Base-by-base conservation (phyloP, 805 yeast species). In the Yarrowia sp. region DNA sequence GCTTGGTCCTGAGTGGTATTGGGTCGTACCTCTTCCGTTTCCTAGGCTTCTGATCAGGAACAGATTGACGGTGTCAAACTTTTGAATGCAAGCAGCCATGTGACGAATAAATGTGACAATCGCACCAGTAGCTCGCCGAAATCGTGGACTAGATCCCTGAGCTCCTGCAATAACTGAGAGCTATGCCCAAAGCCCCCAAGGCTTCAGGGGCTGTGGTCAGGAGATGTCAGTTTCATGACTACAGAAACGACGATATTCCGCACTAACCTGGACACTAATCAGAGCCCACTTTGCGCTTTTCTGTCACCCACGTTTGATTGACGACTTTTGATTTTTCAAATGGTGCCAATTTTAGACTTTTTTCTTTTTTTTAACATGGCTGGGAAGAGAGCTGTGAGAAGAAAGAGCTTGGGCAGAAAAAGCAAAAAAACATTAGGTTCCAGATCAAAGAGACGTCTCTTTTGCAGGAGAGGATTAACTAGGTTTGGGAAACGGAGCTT, bases 21-120 rank as follows among this genome's bases (percentile, higher is more conserved):
- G 32, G 32, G 32, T 3, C 7, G 32, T 5, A 26, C 32, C 7
- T 26, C 7, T 16, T 50, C 56, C n/a, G 5, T 32, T 32, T 49
- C 32, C 55, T 22, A 32, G 55, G n/a, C 55, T 5, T n/a, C 56
- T 12, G 41, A 35, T 50, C 56, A 50, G 41, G 56, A 11, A 10
- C 56, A 36, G 56, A 35, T 36, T 35, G 56, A 16, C 56, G 5
- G n/a, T 26, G 16, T 50, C 56, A 22, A 50, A 35, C 56, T 50
- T 50, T 50, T 35, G 41, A 5, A 50, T 50, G 56, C 56, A 50
- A 50, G 56, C 56, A 50, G 56, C 56, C 56, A 50, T 50, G 56
- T 50, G 56, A 50, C 41, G 56, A 32, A 50, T 3, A 50, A 15
- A 35, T n/a, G 40, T n/a, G 35, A 14, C 41, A 50, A 49, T n/a